Conservation (phyloP, 1,284 basidiomycete species). For the Ceratobasidium papillatum region DNA sequence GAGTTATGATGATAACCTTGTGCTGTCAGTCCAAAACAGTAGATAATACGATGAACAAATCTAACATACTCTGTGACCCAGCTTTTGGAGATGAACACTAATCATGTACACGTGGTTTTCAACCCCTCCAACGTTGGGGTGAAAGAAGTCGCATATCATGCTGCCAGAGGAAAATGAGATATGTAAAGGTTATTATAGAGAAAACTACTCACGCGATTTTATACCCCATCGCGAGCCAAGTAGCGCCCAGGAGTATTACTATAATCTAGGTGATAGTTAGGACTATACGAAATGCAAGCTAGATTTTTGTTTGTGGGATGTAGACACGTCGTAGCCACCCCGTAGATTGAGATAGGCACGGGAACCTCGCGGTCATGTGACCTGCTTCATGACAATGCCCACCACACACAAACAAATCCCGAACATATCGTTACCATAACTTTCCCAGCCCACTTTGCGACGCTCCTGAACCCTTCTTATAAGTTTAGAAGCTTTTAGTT, state of each 20-base stretch:
- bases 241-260: not conserved
- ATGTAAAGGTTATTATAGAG: not conserved
- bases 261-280: no score
- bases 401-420: not conserved
- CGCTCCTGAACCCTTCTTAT: no score
- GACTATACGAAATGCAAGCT: no score
- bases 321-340: conserved; percentile 15
- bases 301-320: not conserved
- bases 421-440: not conserved
- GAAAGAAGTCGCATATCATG: conserved; percentile 98
- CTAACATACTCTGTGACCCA: conserved; percentile 80
- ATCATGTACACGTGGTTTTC: conserved; percentile 97
- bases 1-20: conserved; percentile 94
- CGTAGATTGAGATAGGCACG: not conserved
- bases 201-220: conserved; percentile 42
- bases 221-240: conserved; percentile 15
- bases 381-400: not conserved
- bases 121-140: conserved; percentile 93
- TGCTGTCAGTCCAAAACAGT: conserved; percentile 29
- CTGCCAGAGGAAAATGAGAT: conserved; percentile 54
- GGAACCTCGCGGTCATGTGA: not conserved
- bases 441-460: not conserved
- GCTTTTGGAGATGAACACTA: conserved; percentile 79
- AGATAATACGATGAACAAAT: not conserved
- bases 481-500: no score